Evolutionary conservation across 441 rosid genomes (phyloP), one percentile per base, ranked within the genome.

Genomic region (Populus hybrid): DNA sequence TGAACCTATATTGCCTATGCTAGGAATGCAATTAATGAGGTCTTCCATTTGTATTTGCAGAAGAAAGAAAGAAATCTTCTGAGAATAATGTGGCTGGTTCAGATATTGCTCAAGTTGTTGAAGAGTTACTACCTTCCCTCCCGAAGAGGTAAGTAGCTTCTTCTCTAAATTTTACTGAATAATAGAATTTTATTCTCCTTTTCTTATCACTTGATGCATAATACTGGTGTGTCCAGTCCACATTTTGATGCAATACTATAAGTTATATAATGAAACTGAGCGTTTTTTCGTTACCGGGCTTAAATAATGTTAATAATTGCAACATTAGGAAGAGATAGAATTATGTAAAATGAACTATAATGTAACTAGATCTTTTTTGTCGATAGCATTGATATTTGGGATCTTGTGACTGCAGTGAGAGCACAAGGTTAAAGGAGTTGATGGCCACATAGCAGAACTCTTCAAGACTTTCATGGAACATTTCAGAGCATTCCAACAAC

Each of bases 41-140:
- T 50, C 78, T 76, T 73, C n/a, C 69, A 50, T 77, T 69, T 77
- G 67, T 81, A 74, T 69, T 70, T 80, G 77, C 86, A 82, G 85
- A 75, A 73, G 67, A 67, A 74, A 61, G 45, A 42, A 75, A 40
- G 42, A 56, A 72, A 71, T 76, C 36, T 63, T 42, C 76, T 26
- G 71, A 78, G 68, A 73, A 78, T 69, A 81, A 87, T 68, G 74
- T 33, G 9, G 75, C 67, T 77, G 85, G 82, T 76, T 64, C 86
- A 3, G 73, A 65, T 35, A 71, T 86, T 38, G 71, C 82, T 64
- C 77, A 76, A 73, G 81, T 70, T 56, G 82, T 87, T 21, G 80
- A 89, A 81, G 89, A 84, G 82, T 74, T 85, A 35, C 45, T 89
- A 64, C 93, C 92, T 20, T 86, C 86, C 59, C 78, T 91, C 77